These are phyloP conservation scores for Brassica hybrid DNA, from an alignment of 441 rosid species.

Conservation along the genomic window DNA sequence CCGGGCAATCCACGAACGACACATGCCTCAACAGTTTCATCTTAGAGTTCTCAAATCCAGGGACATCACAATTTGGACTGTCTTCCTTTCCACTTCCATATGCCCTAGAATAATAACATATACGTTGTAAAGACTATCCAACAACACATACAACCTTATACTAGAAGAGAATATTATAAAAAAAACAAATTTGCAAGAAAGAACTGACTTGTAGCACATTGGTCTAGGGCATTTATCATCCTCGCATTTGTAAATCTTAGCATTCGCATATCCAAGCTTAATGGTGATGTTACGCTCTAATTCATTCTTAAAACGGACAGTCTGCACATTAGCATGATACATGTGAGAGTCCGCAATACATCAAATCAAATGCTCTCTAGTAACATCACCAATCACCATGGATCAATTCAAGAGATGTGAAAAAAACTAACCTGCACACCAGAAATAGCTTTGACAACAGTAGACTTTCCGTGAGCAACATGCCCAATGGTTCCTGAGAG, in stretches of 20 bases:
- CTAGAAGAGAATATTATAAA: background rate
- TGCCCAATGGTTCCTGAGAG: conserved; percentile 87
- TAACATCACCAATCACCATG: background rate
- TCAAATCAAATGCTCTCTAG: background rate
- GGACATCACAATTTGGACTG: conserved; percentile 81
- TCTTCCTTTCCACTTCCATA: conserved; percentile 99
- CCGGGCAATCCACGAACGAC: conserved; percentile 99
- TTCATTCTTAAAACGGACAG: conserved; percentile 96
- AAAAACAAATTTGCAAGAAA: background rate
- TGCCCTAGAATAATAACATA: conserved; percentile 54
- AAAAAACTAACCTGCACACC: conserved; percentile 76
- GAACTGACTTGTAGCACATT: conserved; percentile 87
- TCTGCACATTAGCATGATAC: conserved; percentile 48
- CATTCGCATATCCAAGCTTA: conserved; percentile 98
- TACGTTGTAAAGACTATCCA: background rate
- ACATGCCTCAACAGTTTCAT: conserved; percentile 97
- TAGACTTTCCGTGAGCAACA: conserved; percentile 97
- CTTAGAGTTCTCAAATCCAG: conserved; percentile 77
- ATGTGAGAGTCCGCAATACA: background rate
- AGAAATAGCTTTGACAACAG: conserved; percentile 92
- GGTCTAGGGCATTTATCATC: conserved; percentile 94
- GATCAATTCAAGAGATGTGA: background rate
- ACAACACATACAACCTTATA: background rate
- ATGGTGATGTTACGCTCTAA: conserved; percentile 95
- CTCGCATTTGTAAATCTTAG: conserved; percentile 96